Conservation (phyloP, 129 eudicot species). For the Lactuca sativa region DNA sequence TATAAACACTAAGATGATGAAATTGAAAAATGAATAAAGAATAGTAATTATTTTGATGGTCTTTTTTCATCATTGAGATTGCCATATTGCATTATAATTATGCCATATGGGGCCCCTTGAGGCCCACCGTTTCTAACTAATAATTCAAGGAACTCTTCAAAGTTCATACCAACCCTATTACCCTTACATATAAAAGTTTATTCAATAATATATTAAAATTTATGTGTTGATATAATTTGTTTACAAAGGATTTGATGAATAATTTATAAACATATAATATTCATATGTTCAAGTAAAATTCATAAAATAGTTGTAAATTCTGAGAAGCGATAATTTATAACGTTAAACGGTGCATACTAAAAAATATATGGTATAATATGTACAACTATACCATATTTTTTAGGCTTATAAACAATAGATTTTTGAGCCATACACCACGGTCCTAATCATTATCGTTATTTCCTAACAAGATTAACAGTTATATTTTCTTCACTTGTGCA, state of each 20-base stretch:
- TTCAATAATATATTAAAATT: constrained; percentile 10
- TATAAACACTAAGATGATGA: constrained; percentile 34
- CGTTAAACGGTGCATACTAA: too few relatives aligned
- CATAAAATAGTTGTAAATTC: too few relatives aligned
- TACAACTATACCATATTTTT: too few relatives aligned
- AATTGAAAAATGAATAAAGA: constrained; percentile 20
- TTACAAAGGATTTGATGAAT: neutral
- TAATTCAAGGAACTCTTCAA: constrained; percentile 29
- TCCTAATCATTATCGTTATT: too few relatives aligned
- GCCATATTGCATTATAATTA: constrained; percentile 35
- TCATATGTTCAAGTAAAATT: too few relatives aligned
- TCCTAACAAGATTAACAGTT: too few relatives aligned
- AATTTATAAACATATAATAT: too few relatives aligned
- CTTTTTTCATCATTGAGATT: constrained; percentile 37
- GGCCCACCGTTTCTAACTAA: constrained; percentile 29
- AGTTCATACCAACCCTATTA: constrained; percentile 31
- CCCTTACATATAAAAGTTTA: neutral
- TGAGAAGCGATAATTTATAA: too few relatives aligned
- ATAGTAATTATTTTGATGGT: constrained; percentile 34
- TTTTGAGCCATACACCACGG: too few relatives aligned
- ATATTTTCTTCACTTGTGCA: too few relatives aligned
- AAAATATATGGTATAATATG: too few relatives aligned
- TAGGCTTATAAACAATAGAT: too few relatives aligned
- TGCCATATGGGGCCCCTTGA: constrained; percentile 10
- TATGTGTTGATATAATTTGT: neutral